These are phyloP conservation scores for Podila epigama DNA, from an alignment of 192 early-diverging fungal genomes.

Conservation along the genomic window DNA sequence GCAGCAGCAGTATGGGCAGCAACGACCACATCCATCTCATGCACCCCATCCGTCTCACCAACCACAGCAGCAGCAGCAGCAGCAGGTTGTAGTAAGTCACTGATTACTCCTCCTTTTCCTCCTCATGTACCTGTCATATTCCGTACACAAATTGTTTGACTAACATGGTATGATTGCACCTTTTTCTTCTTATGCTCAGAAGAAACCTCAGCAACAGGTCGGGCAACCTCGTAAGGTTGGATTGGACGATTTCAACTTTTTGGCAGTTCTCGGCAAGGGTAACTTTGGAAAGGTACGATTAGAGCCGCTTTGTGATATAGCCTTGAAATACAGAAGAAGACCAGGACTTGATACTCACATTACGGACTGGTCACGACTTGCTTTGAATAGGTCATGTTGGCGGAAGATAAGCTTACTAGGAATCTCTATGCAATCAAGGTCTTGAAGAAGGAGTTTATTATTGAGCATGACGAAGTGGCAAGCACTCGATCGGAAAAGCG, in stretches of 20 bases:
- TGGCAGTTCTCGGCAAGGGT: constrained; percentile 96
- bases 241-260: constrained; percentile 92
- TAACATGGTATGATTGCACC: neutral
- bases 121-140: too few species aligned
- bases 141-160: neutral
- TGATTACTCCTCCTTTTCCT: too few species aligned
- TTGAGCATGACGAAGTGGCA: constrained; percentile 96
- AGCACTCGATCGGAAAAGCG: constrained; percentile 93
- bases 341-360: too few species aligned
- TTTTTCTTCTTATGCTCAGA: constrained; percentile 5
- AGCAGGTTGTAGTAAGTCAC: constrained; percentile 1
- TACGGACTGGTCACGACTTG: too few species aligned
- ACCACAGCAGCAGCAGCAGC: constrained; percentile 32
- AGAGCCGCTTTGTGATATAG: neutral
- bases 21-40: constrained; percentile 3
- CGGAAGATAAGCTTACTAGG: constrained; percentile 85
- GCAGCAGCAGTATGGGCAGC: constrained; percentile 20
- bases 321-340: too few species aligned
- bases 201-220: constrained; percentile 22
- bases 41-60: constrained; percentile 8
- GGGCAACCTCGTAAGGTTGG: constrained; percentile 67
- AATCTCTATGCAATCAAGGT: constrained; percentile 97
- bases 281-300: constrained; percentile 93
- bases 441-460: constrained; percentile 97
- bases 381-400: constrained; percentile 83